Percentiles rank a stretch among this genome's conserved stretches.
Conservation (phyloP, 495 filamentous ascomycete genomes). For the Penicillium coprophilum region DNA sequence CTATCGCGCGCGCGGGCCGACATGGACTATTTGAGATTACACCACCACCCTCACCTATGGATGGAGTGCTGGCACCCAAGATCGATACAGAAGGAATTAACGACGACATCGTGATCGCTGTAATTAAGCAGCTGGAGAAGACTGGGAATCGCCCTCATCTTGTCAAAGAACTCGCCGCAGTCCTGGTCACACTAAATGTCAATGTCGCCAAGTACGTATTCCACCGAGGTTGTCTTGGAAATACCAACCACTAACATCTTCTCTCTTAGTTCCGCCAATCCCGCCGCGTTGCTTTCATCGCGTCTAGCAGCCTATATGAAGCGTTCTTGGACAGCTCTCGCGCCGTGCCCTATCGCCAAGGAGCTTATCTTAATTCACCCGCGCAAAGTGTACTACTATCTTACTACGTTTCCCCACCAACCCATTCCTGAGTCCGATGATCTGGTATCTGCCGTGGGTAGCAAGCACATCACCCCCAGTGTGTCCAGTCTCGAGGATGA, state of each 20-base stretch:
- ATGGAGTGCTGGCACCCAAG: constrained; percentile 53
- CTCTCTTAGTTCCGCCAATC: constrained; percentile 80
- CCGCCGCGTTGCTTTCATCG: constrained; percentile 90
- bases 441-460: constrained; percentile 42
- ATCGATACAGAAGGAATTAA: constrained; percentile 88
- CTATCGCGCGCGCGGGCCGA: constrained; percentile 46
- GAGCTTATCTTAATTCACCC: constrained; percentile 90
- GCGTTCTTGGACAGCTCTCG: constrained; percentile 76
- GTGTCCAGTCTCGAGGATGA: constrained; percentile 75
- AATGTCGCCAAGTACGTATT: constrained; percentile 83
- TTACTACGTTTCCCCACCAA: constrained; percentile 80
- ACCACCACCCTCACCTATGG: constrained; percentile 80
- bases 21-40: constrained; percentile 65
- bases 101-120: constrained; percentile 91
- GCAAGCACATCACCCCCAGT: constrained; percentile 74
- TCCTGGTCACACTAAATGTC: constrained; percentile 72
- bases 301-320: constrained; percentile 86
- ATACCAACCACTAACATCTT: constrained; percentile 33
- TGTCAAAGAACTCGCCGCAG: constrained; percentile 87
- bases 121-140: constrained; percentile 86
- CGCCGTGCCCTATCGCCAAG: constrained; percentile 87
- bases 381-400: constrained; percentile 92
- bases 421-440: constrained; percentile 73
- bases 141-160: constrained; percentile 91
- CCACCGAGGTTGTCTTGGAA: no score